Conservation (phyloP, 371 early-diverging fungal species). For the Amoeboaphelidium protococcarum region DNA sequence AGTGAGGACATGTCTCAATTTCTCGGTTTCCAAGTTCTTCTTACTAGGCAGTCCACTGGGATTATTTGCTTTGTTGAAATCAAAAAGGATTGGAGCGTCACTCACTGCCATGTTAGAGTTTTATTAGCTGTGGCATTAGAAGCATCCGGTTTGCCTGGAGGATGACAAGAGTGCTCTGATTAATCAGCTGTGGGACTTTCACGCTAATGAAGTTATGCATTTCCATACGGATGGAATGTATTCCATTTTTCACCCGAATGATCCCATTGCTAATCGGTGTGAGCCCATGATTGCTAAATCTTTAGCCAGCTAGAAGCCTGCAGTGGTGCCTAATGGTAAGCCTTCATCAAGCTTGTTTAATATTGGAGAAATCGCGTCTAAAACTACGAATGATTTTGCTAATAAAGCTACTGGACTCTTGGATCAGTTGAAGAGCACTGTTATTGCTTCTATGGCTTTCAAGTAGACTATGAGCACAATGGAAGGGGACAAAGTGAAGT, state of each 20-base stretch:
- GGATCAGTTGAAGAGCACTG: too few relatives aligned
- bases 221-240: not conserved
- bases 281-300: not conserved
- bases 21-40: not conserved
- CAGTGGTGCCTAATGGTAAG: not conserved
- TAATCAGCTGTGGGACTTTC: too few relatives aligned
- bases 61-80: not conserved
- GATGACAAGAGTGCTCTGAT: too few relatives aligned
- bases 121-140: not conserved
- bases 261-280: not conserved
- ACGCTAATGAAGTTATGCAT: not conserved
- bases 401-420: too few relatives aligned
- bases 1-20: too few relatives aligned
- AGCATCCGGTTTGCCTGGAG: too few relatives aligned
- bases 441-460: too few relatives aligned
- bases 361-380: too few relatives aligned
- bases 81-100: not conserved
- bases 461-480: too few relatives aligned
- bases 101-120: not conserved
- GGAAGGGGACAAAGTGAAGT: too few relatives aligned
- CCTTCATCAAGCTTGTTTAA: too few relatives aligned
- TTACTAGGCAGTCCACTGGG: not conserved
- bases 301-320: not conserved
- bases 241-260: not conserved
- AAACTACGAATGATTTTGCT: too few relatives aligned